phyloP scores from a whole-genome alignment of 495 filamentous ascomycete species.

The Xylaria sp. region DNA sequence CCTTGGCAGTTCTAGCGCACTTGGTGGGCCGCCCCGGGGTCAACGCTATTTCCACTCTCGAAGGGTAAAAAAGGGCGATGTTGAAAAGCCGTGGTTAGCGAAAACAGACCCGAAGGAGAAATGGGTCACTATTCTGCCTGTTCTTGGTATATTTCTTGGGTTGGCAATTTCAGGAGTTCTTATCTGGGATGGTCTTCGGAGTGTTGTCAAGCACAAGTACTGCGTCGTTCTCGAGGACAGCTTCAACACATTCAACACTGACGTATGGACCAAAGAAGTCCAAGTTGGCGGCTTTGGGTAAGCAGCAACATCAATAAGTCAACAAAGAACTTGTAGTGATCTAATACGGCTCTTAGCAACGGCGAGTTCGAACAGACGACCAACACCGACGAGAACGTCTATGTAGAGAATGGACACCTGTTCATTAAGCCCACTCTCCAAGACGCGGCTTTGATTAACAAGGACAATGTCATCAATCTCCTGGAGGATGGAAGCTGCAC shows the following conservation, averaged over 20 bases:
- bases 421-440: conserved; percentile 80
- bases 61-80: conserved; percentile 70
- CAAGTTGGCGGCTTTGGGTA: conserved; percentile 87
- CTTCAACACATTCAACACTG: conserved; percentile 65
- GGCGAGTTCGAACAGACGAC: conserved; percentile 84
- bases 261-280: conserved; percentile 78
- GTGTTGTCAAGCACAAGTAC: conserved; percentile 76
- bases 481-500: conserved; percentile 70
- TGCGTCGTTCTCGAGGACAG: conserved; percentile 74
- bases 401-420: conserved; percentile 70
- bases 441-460: conserved; percentile 66
- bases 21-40: conserved; percentile 39
- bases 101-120: conserved; percentile 79
- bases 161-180: conserved; percentile 70
- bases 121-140: conserved; percentile 81
- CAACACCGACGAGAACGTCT: conserved; percentile 71
- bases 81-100: conserved; percentile 73
- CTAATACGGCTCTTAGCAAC: conserved; percentile 60
- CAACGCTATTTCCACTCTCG: conserved; percentile 78
- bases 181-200: conserved; percentile 72
- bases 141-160: conserved; percentile 71
- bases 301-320: conserved; percentile 34
- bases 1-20: conserved; percentile 55
- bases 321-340: neutral
- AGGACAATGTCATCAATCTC: conserved; percentile 70